Evolutionary conservation across 306 rosid species (phyloP), one percentile per base, ranked within the genome.

Genomic region (Rubus idaeus): DNA sequence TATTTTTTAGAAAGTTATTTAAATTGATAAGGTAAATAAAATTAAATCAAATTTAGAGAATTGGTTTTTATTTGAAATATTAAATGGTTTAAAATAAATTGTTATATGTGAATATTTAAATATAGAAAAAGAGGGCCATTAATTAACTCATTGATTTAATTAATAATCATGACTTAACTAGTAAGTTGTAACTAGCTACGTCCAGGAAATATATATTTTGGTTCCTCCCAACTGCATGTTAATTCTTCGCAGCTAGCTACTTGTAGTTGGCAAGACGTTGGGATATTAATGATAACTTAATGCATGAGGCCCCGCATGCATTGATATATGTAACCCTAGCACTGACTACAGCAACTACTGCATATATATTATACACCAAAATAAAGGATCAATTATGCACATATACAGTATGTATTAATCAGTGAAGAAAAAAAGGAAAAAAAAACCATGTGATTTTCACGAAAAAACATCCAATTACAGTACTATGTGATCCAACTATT

Each of bases 201-300:
- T 23, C 10, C 2, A 37, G 12, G n/a, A 39, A 64, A 17, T 18
- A 20, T 14, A 17, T 18, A 20, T 14, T 26, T 13, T 64, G 20
- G n/a, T 64, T 39, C 47, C 46, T 37, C 13, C 68, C 46, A 64
- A 64, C 69, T 64, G 69, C 47, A 63, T 35, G 14, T 64, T 64
- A 64, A 39, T 64, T 47, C 3, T 16, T 64, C 4, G 41, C 18
- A 26, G 10, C 5, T 14, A 64, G 69, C 47, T 40, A 64, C 23
- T 16, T 64, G 14, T 64, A 40, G 69, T 40, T 64, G 69, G 69
- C 11, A 40, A 6, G 46, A 3, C 1, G 69, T 39, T 64, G 69
- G 37, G 47, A 64, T 64, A 39, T 39, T 64, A 64, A 64, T 64
- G 69, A 47, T 39, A 37, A 17, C 23, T 64, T 16, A 64, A 64